These are phyloP conservation scores for Cytospora paraplurivora DNA, from an alignment of 2,329 filamentous ascomycete species.

Conservation along the genomic window DNA sequence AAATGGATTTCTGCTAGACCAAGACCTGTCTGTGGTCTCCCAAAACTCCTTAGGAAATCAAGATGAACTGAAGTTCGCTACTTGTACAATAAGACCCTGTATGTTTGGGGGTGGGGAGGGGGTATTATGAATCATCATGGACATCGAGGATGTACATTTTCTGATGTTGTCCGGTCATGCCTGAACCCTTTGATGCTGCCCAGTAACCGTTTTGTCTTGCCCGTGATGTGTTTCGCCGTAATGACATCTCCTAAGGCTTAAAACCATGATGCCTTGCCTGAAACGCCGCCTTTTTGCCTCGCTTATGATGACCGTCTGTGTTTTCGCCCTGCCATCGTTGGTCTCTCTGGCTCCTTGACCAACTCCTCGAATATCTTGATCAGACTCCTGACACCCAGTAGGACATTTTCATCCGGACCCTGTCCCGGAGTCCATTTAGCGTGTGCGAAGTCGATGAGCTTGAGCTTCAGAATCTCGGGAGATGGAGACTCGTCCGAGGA, in stretches of 20 bases:
- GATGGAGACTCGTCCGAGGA: slow-evolving; percentile 58
- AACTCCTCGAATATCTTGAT: slow-evolving; percentile 71
- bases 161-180: slow-evolving; percentile 21
- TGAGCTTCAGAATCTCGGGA: slow-evolving; percentile 75
- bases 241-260: slow-evolving; percentile 25
- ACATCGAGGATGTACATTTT: slow-evolving; percentile 20
- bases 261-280: slow-evolving; percentile 8
- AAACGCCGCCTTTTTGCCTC: slow-evolving; percentile 15
- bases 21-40: slow-evolving; percentile 13
- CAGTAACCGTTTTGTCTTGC: slow-evolving; percentile 27
- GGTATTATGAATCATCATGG: slow-evolving; percentile 28
- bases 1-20: slow-evolving; percentile 13
- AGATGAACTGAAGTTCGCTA: slow-evolving; percentile 12
- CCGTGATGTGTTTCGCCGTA: slow-evolving; percentile 13
- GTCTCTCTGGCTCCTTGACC: slow-evolving; percentile 34
- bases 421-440: slow-evolving; percentile 79
- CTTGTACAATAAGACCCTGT: slow-evolving; percentile 22
- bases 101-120: slow-evolving; percentile 1
- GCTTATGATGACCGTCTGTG: slow-evolving; percentile 16
- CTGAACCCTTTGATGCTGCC: slow-evolving; percentile 27
- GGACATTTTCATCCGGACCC: slow-evolving; percentile 82
- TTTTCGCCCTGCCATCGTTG: slow-evolving; percentile 1
- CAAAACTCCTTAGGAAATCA: slow-evolving; percentile 17
- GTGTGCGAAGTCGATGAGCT: slow-evolving; percentile 97
- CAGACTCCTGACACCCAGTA: slow-evolving; percentile 74